A percentile compares a stretch with the other conserved stretches of the same genome.
Conservation (phyloP, 176 grass and related monocot species). For the Puya raimondii region DNA sequence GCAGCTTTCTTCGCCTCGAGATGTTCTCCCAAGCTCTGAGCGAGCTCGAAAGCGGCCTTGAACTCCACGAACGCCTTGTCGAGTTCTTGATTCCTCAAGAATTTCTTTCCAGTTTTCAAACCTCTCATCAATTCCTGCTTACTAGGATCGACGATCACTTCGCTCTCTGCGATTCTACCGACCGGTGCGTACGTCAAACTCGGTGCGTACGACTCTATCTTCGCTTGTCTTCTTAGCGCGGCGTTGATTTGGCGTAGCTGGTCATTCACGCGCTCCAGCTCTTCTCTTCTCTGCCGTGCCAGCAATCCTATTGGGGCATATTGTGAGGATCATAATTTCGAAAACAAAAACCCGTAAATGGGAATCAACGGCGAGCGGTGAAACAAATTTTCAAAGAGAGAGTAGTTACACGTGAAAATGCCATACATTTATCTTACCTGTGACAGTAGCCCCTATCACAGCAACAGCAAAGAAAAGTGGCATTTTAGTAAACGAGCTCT, state of each 20-base stretch:
- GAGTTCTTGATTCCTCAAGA: slow-evolving; percentile 46
- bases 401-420: not conserved
- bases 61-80: slow-evolving; percentile 45
- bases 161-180: slow-evolving; percentile 34
- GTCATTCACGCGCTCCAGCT: slow-evolving; percentile 48
- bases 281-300: slow-evolving; percentile 50
- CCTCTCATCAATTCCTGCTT: slow-evolving; percentile 43
- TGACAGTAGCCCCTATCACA: slow-evolving; percentile 16
- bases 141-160: slow-evolving; percentile 56
- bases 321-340: not conserved
- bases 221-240: slow-evolving; percentile 48
- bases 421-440: not conserved
- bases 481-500: slow-evolving; percentile 44
- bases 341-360: not conserved
- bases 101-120: slow-evolving; percentile 53
- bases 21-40: slow-evolving; percentile 48
- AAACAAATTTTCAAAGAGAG: not conserved
- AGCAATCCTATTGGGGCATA: slow-evolving; percentile 34
- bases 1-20: slow-evolving; percentile 75
- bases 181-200: slow-evolving; percentile 53
- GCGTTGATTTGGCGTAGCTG: slow-evolving; percentile 64
- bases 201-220: slow-evolving; percentile 68
- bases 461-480: slow-evolving; percentile 51
- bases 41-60: slow-evolving; percentile 51
- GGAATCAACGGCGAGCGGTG: not conserved